These are phyloP conservation scores for Metschnikowia shivogae DNA, from an alignment of 805 yeast species.

Conservation along the genomic window DNA sequence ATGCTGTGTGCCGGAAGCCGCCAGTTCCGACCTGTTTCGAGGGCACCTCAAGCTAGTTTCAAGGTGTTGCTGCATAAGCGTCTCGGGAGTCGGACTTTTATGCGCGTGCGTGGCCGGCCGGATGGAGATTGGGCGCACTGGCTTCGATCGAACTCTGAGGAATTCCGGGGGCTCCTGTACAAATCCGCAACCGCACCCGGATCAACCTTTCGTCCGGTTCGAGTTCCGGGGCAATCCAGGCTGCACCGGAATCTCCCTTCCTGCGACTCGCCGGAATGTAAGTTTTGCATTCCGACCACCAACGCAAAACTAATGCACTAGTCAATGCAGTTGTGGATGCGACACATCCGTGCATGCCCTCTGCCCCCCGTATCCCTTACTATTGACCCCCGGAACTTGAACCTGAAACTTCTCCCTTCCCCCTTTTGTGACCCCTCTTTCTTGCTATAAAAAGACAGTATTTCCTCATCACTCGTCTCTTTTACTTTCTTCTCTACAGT, in stretches of 20 bases:
- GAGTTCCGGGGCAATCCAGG: not conserved
- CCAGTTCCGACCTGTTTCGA: not conserved
- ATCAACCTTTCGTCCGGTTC: not conserved
- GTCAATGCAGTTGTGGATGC: too few relatives aligned
- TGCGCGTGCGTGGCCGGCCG: constrained; percentile 13
- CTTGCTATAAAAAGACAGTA: too few relatives aligned
- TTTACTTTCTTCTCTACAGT: too few relatives aligned
- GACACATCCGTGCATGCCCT: too few relatives aligned
- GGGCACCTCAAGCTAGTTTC: not conserved
- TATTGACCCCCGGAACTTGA: too few relatives aligned
- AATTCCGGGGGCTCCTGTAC: constrained; percentile 1
- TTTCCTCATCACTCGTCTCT: too few relatives aligned
- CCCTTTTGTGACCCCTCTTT: too few relatives aligned
- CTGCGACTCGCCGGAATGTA: not conserved
- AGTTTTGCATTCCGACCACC: too few relatives aligned
- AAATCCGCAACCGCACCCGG: not conserved
- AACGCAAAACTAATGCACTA: too few relatives aligned
- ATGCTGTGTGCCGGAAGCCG: not conserved
- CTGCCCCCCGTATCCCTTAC: too few relatives aligned
- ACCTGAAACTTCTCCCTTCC: too few relatives aligned
- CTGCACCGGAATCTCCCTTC: not conserved
- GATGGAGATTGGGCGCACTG: constrained; percentile 1
- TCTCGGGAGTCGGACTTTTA: constrained; percentile 18
- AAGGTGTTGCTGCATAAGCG: not conserved
- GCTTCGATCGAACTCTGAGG: constrained; percentile 5